Base-by-base conservation (phyloP, 306 rosid species). In the Casuarina glauca region DNA sequence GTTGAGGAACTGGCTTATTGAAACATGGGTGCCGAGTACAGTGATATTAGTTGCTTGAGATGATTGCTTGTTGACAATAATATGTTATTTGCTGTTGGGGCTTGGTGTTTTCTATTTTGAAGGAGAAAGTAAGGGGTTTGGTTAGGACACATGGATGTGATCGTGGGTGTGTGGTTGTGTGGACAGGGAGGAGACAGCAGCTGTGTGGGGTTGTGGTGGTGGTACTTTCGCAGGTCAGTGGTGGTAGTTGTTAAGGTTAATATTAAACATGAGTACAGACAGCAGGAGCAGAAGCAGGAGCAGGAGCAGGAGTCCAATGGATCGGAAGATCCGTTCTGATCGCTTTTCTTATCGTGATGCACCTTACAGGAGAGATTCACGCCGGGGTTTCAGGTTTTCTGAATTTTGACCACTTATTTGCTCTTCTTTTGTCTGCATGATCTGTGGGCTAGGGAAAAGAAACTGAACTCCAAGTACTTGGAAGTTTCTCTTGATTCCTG, bases 341-440 rank as follows among this genome's bases (percentile, higher is more conserved):
- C 97, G 99, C 63, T 88, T 86, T 88, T 90, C 99, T 57, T 91
- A 93, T 81, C 99, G 99, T 44, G 95, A 90, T 86, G 93, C 97
- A 72, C 98, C 98, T 76, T 96, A 96, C 94, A 84, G 92, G 90
- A 96, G 99, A 83, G 99, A 96, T 78, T 84, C 96, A 39, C 96
- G 87, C 82, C 96, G 96, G 94, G 97, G 97, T 84, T 91, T 93
- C 98, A 96, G 99, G 99, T 96, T 90, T 84, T 87, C 84, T 85
- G 80, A 79, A 79, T 46, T 73, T 85, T 74, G 72, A 73, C 68
- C 81, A 76, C 81, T 83, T 74, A 78, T 78, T 75, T 86, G 70
- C 74, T 80, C 72, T 80, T 73, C 49, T 53, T 43, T 81, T 73
- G 41, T 67, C 76, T 81, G 8, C 84, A 69, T 62, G 52, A 70